Evolutionary conservation across 2,329 filamentous ascomycete genomes (phyloP).

Genomic region (Aureobasidium leucospermi): DNA sequence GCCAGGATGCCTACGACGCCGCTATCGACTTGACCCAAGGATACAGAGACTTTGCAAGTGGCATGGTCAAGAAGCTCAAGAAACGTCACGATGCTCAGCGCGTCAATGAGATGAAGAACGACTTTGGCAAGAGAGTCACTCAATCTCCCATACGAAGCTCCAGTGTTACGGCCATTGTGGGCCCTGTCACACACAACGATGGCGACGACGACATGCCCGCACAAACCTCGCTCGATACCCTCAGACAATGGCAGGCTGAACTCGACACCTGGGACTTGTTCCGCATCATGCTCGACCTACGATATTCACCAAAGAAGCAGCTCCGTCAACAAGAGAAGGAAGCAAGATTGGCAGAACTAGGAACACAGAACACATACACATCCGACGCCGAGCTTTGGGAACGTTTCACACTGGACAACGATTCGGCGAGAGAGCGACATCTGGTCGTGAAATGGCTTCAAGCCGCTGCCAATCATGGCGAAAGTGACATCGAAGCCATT

Average conservation of each 20-base stretch:
- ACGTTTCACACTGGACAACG: slow-evolving; percentile 66
- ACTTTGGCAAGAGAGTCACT: slow-evolving; percentile 12
- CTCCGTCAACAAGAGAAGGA: slow-evolving; percentile 28
- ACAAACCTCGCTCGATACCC: slow-evolving; percentile 42
- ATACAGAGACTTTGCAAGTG: slow-evolving; percentile 45
- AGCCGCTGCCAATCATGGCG: slow-evolving; percentile 59
- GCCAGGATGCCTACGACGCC: slow-evolving; percentile 53
- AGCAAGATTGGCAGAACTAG: slow-evolving; percentile 26
- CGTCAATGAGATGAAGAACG: slow-evolving; percentile 25
- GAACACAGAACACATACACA: slow-evolving; percentile 43
- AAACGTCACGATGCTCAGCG: slow-evolving; percentile 34
- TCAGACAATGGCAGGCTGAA: slow-evolving; percentile 69
- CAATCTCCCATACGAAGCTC: not conserved
- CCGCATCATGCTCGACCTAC: slow-evolving; percentile 59
- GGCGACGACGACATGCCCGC: slow-evolving; percentile 9
- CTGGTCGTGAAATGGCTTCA: slow-evolving; percentile 83
- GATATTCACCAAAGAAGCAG: slow-evolving; percentile 46
- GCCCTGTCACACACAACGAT: slow-evolving; percentile 8
- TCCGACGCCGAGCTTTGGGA: slow-evolving; percentile 59
- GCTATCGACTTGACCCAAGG: slow-evolving; percentile 49
- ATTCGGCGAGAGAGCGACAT: slow-evolving; percentile 68
- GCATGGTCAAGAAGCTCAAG: slow-evolving; percentile 40
- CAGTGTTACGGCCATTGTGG: not conserved
- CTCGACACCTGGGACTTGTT: slow-evolving; percentile 87
- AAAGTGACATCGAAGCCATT: slow-evolving; percentile 66